These are phyloP conservation scores for Cymbopogon citratus DNA, from an alignment of 176 grass and related monocot genomes.

Conservation along the genomic window DNA sequence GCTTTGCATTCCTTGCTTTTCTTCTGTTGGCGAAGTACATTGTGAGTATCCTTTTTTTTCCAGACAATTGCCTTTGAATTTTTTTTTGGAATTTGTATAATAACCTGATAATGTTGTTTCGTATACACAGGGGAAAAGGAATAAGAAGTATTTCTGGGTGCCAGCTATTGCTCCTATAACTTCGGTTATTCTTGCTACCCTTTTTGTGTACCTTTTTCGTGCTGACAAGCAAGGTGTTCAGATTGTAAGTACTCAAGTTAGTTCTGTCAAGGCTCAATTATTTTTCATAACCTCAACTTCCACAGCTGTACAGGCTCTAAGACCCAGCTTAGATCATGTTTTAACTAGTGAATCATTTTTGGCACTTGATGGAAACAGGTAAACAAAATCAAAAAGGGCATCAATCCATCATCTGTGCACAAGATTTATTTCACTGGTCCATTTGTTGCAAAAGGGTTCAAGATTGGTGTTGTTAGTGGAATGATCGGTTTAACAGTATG, in stretches of 20 bases:
- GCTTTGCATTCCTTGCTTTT: constrained; percentile 58
- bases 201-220: constrained; percentile 78
- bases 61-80: neutral
- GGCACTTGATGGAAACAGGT: constrained; percentile 47
- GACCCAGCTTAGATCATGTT: too few relatives aligned
- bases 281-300: too few relatives aligned
- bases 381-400: constrained; percentile 58
- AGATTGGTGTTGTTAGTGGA: constrained; percentile 68
- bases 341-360: neutral
- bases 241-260: constrained; percentile 57
- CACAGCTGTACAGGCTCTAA: too few relatives aligned
- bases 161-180: constrained; percentile 78
- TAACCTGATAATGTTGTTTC: constrained; percentile 1
- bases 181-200: constrained; percentile 75
- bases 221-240: constrained; percentile 93
- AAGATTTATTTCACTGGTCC: constrained; percentile 74
- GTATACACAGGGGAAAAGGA: constrained; percentile 69
- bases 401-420: constrained; percentile 74
- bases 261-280: neutral
- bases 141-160: constrained; percentile 74
- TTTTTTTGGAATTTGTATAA: neutral
- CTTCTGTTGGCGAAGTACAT: constrained; percentile 71
- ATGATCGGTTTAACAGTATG: constrained; percentile 83
- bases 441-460: constrained; percentile 76
- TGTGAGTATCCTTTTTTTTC: constrained; percentile 38